Evolutionary conservation across 2,329 filamentous ascomycete genomes (phyloP).

Genomic region (Elsinoe batatas): DNA sequence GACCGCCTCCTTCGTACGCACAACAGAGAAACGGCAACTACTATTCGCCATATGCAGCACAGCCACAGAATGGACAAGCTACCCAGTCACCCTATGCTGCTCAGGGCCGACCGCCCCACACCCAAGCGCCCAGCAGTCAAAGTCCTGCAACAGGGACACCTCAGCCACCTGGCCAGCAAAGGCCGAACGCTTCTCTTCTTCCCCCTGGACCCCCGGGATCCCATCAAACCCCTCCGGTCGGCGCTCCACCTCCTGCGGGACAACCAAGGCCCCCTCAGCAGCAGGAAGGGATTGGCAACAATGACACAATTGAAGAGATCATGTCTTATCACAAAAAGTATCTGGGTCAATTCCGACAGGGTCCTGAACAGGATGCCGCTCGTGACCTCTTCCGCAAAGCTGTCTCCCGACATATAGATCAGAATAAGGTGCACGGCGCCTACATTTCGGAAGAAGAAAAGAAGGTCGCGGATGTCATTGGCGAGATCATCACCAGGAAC

Average conservation of each 20-base stretch:
- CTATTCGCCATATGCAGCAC: constrained; percentile 18
- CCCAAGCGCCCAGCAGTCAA: constrained; percentile 1
- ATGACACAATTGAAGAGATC: constrained; percentile 17
- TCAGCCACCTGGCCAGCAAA: constrained; percentile 4
- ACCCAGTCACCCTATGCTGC: constrained; percentile 16
- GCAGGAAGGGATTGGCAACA: constrained; percentile 15
- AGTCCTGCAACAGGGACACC: constrained; percentile 9
- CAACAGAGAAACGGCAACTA: constrained; percentile 16
- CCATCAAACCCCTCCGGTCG: background rate
- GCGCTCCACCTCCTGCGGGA: constrained; percentile 6
- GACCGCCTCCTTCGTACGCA: constrained; percentile 12
- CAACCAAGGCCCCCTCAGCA: constrained; percentile 13
- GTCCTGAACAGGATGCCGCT: constrained; percentile 15
- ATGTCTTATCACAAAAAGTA: constrained; percentile 17
- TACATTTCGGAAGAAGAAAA: constrained; percentile 16
- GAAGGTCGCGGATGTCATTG: constrained; percentile 15
- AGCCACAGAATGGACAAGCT: constrained; percentile 14
- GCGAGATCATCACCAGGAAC: constrained; percentile 14
- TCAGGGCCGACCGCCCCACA: constrained; percentile 15
- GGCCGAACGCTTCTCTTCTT: background rate
- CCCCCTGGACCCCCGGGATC: background rate
- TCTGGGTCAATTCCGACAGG: constrained; percentile 13
- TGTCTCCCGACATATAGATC: constrained; percentile 15
- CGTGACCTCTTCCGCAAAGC: constrained; percentile 16
- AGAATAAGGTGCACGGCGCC: constrained; percentile 14